phyloP scores from a whole-genome alignment of 179 eudicot genomes.

The Pouteria campechiana region DNA sequence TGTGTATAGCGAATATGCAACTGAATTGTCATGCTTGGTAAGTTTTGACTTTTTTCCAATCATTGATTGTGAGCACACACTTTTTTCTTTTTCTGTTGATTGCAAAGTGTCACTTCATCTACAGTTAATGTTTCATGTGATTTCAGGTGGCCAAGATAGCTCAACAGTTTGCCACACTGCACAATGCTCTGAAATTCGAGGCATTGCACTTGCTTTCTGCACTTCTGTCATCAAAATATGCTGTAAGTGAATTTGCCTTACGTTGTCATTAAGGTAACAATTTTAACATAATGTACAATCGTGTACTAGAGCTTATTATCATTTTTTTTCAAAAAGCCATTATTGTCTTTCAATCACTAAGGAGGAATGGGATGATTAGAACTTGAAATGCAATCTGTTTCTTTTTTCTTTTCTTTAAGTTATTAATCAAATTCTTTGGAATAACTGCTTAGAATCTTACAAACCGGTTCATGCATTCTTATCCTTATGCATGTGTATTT shows the following conservation, averaged over 20 bases:
- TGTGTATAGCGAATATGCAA: slow-evolving; percentile 27
- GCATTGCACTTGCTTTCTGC: slow-evolving; percentile 56
- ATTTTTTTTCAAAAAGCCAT: no score
- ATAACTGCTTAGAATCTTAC: no score
- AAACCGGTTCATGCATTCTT: no score
- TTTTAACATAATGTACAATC: no score
- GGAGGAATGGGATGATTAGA: no score
- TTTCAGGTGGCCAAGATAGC: slow-evolving; percentile 55
- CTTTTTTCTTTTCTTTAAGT: no score
- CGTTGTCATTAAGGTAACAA: no score
- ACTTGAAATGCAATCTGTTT: no score
- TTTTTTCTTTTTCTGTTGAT: not conserved
- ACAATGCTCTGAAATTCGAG: slow-evolving; percentile 78
- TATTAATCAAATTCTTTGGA: no score
- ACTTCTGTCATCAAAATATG: slow-evolving; percentile 44
- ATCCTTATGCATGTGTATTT: no score
- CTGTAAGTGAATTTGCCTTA: slow-evolving; percentile 31
- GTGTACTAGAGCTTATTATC: no score
- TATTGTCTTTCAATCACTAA: no score
- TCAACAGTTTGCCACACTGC: slow-evolving; percentile 62
- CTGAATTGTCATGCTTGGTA: slow-evolving; percentile 57
- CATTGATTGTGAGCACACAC: not conserved
- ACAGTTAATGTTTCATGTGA: not conserved
- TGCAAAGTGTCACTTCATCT: not conserved
- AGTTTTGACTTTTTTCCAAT: slow-evolving; percentile 1